Base-by-base conservation (phyloP, 495 filamentous ascomycete species). In the Schizothecium vesticola region DNA sequence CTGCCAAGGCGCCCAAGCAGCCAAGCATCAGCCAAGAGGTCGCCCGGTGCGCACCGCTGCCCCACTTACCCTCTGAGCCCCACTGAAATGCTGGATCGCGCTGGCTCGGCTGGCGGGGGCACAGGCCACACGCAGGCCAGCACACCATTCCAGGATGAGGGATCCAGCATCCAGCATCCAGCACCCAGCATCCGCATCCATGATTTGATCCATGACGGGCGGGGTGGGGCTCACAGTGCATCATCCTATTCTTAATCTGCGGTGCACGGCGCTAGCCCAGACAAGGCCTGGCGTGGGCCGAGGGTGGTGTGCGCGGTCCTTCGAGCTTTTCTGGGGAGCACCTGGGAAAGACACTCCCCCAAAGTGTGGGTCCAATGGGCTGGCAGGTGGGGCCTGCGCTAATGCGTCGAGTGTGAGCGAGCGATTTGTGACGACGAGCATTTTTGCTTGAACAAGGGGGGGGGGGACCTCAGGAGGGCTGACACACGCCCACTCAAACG, bases 201-300 rank as follows among this genome's bases (percentile, higher is more conserved):
- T 51, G 43, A 51, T 51, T 51, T 51, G 43, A n/a, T 51, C 43
- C 43, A 51, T 51, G 43, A 51, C 43, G 70, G 65, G 69, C 70
- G 69, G 69, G 69, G 70, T 72, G 70, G 61, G 57, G 69, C 62
- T 55, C 65, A 70, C 70, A 71, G 72, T 76, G 74, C 74, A 66
- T 69, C 69, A 71, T 67, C 72, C 75, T 78, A 74, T 78, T 77
- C 70, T 74, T 74, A 77, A 77, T 77, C 69, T 72, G 71, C 66
- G 72, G 68, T 69, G 66, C 69, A 67, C 69, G 71, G 70, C 72
- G 69, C 75, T 74, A 77, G 69, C 59, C 63, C 43, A 43, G 56
- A 76, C 69, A 29, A 24, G 63, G 71, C 28, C 71, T 70, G 70
- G 73, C 67, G 72, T 69, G 67, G 67, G 64, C 69, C 69, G 66